A percentile compares a stretch with the other conserved stretches of the same genome.
These are phyloP conservation scores for Euryodendron excelsum DNA, from an alignment of 148 eudicot species.

Conservation along the genomic window DNA sequence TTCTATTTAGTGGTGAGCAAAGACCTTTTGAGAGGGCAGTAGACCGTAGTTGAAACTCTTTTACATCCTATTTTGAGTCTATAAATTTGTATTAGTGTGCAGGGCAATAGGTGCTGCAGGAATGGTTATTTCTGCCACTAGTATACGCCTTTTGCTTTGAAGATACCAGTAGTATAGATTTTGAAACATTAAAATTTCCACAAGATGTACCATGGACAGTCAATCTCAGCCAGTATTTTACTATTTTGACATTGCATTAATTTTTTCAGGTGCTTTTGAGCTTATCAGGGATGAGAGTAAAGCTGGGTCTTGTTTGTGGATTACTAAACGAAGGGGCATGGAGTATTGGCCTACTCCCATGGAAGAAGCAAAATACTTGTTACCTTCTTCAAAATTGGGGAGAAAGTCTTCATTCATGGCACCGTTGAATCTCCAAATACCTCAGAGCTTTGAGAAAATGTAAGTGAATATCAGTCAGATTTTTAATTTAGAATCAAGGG, in stretches of 20 bases:
- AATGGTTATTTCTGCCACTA: no score
- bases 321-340: slow-evolving; percentile 81
- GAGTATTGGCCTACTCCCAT: slow-evolving; percentile 94
- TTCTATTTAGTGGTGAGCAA: no score
- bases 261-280: slow-evolving; percentile 69
- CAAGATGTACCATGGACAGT: neutral
- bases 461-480: no score
- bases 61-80: no score
- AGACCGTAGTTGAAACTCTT: no score
- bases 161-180: neutral
- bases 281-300: slow-evolving; percentile 79
- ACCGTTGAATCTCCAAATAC: slow-evolving; percentile 49
- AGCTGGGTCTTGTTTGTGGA: slow-evolving; percentile 95
- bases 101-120: no score
- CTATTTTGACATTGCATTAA: neutral
- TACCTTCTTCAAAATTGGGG: slow-evolving; percentile 42
- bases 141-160: neutral
- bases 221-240: neutral
- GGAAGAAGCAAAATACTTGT: slow-evolving; percentile 81
- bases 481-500: no score
- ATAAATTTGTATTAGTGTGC: no score
- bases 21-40: no score
- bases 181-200: neutral
- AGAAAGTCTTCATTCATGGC: slow-evolving; percentile 31
- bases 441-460: slow-evolving; percentile 83